Percentiles rank a stretch among this genome's conserved stretches.
Evolutionary conservation across 2,329 filamentous ascomycete genomes (phyloP).

Genomic region (Monascus ruber): DNA sequence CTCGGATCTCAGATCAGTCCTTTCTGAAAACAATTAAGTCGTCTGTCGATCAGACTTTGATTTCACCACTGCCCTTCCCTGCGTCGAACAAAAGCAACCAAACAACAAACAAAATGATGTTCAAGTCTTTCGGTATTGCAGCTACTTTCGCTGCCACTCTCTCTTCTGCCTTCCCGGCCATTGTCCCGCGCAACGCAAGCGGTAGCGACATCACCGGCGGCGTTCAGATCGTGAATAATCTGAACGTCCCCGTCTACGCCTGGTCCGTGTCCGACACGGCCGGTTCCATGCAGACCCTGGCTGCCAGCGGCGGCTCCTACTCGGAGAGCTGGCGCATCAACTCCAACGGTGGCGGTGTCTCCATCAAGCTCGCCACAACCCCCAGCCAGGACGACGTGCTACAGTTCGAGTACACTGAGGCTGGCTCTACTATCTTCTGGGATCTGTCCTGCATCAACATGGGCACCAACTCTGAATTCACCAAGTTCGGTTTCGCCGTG

Average conservation of each 20-base stretch:
- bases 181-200: slow-evolving; percentile 13
- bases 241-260: slow-evolving; percentile 25
- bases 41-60: slow-evolving; percentile 13
- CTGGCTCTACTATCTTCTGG: slow-evolving; percentile 24
- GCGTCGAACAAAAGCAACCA: not conserved
- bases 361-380: slow-evolving; percentile 29
- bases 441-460: slow-evolving; percentile 31
- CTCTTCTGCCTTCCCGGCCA: slow-evolving; percentile 18
- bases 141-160: slow-evolving; percentile 19
- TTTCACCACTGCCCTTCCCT: slow-evolving; percentile 1
- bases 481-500: slow-evolving; percentile 24
- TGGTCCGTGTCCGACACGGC: slow-evolving; percentile 28
- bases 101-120: slow-evolving; percentile 20
- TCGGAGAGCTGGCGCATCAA: slow-evolving; percentile 23
- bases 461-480: slow-evolving; percentile 19
- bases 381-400: slow-evolving; percentile 23
- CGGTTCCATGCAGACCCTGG: slow-evolving; percentile 24
- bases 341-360: slow-evolving; percentile 30
- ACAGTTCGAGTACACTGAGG: slow-evolving; percentile 32
- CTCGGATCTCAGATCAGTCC: too few species aligned
- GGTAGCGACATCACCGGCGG: slow-evolving; percentile 10
- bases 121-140: slow-evolving; percentile 24
- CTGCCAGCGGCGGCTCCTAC: slow-evolving; percentile 22
- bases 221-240: slow-evolving; percentile 29
- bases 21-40: not conserved